These are phyloP conservation scores for Fusarium sp. DNA, from an alignment of 2,329 filamentous ascomycete genomes.

Conservation along the genomic window DNA sequence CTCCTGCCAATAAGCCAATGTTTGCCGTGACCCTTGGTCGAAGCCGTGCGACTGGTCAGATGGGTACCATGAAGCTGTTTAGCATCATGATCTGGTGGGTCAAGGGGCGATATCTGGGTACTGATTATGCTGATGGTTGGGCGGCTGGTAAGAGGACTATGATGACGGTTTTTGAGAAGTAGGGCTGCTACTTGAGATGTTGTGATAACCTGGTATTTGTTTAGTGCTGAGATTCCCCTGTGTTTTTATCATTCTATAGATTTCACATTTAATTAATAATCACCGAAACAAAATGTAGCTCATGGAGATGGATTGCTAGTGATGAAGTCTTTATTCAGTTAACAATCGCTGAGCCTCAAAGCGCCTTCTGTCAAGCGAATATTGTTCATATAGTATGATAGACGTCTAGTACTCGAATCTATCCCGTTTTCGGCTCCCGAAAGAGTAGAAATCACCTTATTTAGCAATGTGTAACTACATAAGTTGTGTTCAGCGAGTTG, in stretches of 20 bases:
- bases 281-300: background rate
- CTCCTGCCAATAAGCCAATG: constrained; percentile 43
- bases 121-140: constrained; percentile 43
- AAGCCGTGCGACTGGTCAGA: constrained; percentile 51
- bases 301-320: background rate
- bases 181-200: background rate
- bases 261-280: background rate
- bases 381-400: background rate
- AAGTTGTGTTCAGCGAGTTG: background rate
- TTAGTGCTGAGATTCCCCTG: background rate
- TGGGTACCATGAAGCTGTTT: constrained; percentile 51
- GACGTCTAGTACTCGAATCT: no score
- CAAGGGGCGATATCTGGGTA: constrained; percentile 53
- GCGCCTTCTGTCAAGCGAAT: background rate
- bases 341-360: background rate
- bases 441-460: background rate
- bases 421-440: background rate
- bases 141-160: constrained; percentile 50
- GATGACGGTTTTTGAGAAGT: constrained; percentile 47
- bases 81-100: constrained; percentile 51
- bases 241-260: background rate
- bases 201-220: background rate
- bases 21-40: constrained; percentile 54
- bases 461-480: background rate
- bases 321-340: background rate